phyloP scores from a whole-genome alignment of 2,329 filamentous ascomycete genomes.

The Sclerotinia subarctica region DNA sequence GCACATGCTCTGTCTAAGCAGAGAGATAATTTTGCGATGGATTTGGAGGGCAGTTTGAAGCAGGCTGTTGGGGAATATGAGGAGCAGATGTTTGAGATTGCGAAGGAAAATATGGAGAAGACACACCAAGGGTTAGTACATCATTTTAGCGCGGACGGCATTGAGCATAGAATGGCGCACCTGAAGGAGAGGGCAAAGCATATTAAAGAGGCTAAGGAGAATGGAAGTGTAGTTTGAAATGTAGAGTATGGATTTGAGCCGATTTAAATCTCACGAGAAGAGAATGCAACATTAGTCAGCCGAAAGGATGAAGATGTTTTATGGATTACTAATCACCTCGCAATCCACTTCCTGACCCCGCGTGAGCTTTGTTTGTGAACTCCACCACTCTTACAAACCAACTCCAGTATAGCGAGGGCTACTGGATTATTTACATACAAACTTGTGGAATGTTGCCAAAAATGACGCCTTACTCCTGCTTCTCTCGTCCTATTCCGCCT shows the following conservation, averaged over 20 bases:
- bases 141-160: slow-evolving; percentile 29
- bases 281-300: neutral
- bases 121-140: slow-evolving; percentile 25
- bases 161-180: slow-evolving; percentile 5
- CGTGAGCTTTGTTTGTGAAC: no score
- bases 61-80: slow-evolving; percentile 29
- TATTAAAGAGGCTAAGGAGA: neutral
- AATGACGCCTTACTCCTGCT: neutral
- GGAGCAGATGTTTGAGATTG: slow-evolving; percentile 28
- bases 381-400: no score
- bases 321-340: slow-evolving; percentile 10
- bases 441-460: neutral
- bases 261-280: neutral
- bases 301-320: no score
- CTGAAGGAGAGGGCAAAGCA: neutral
- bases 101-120: slow-evolving; percentile 27
- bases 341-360: neutral
- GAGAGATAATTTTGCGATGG: slow-evolving; percentile 20
- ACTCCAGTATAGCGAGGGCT: neutral
- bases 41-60: slow-evolving; percentile 17
- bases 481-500: neutral
- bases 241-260: neutral
- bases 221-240: neutral
- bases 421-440: neutral
- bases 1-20: slow-evolving; percentile 37